Base-by-base conservation (phyloP, 768 basidiomycete species). In the Mycena vulgaris region DNA sequence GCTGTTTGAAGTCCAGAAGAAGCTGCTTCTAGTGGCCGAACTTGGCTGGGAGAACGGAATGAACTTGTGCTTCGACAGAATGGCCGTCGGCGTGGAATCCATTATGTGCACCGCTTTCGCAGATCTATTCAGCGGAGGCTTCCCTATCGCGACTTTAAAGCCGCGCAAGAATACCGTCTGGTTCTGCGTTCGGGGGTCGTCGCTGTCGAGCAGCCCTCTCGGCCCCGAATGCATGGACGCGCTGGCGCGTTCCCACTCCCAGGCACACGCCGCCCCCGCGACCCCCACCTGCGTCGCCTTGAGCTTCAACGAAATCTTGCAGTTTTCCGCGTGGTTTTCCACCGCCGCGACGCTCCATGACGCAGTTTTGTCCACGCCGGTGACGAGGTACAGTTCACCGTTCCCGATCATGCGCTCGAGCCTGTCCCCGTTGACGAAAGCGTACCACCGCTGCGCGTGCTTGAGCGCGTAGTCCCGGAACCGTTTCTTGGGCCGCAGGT, bases 151-250 rank as follows among this genome's bases (percentile, higher is more conserved):
- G 19, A 73, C 52, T 39, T 73, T 73, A 59, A 59, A 73, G 13
- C 71, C 71, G 14, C 68, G 53, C 2, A 73, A 37, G 35, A 73
- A 73, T 8, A 73, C 62, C 9, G 55, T 51, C 39, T 73, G 71
- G 42, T 73, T 73, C 10, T 69, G n/a, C 13, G 21, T 33, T 28
- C 51, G 17, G n/a, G 5, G 4, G 5, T 48, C 47, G 19, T 70
- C 52, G 19, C 45, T 8, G 55, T n/a, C n/a, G n/a, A n/a, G 52
- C 25, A 14, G 25, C 28, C 11, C 3, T 23, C 55, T 27, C 27
- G 65, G 65, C 13, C 48, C 57, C 42, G 59, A 56, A 33, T 66
- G 28, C 17, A 53, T 52, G 23, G 49, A 64, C 3, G 71, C 56
- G 25, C 27, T 48, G 2, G 57, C 37, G 21, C 33, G 61, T 42